Evolutionary conservation across 148 eudicot species (phyloP), one percentile per base, ranked within the genome.

Genomic region (Chenopodium formosanum): DNA sequence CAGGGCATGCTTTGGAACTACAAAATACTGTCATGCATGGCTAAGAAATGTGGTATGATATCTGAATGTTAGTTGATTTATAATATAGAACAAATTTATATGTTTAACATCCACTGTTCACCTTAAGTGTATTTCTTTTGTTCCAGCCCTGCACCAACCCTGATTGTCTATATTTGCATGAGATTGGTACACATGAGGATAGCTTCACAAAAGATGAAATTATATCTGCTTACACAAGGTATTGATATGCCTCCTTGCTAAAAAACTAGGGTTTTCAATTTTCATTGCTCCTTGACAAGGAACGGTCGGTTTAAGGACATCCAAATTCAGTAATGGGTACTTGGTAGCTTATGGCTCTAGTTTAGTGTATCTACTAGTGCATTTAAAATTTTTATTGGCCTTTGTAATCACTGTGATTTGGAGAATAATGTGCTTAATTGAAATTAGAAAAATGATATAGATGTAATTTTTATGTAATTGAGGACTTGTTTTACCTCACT

Each of bases 1-100:
- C 88, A 96, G 98, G 91, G 99, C 97, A 52, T 92, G 98, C 86
- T 96, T 96, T 89, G 99, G 99, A 78, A 96, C 99, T 48, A 96
- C 98, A 27, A 96, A 96, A 86, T 96, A 96, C 79, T 96, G 99
- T 85, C 99, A 96, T 86, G 90, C 98, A 67, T 94, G 99, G 99
- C 89, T 96, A 84, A 90, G 97, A 81, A 96, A 90, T 79, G 84
- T 85, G 97, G 99, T 96, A 96, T 83, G 79, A 17, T 58, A 23
- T 73, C 25, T 79, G 79, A 25, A 64, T 63, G 64, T 68, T 48
- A 72, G 11, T 52, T 64, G 29, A n/a, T 20, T 48, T 80, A 3
- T 32, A 71, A 65, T 79, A 20, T 56, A 58, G 9, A 50, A 65
- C 52, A 64, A 8, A 0, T 76, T 6, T 13, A 64, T 27, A 20